A percentile compares a stretch with the other conserved stretches of the same genome.
Evolutionary conservation across 257 asterid species (phyloP).

Genomic region (Solanum chilense): DNA sequence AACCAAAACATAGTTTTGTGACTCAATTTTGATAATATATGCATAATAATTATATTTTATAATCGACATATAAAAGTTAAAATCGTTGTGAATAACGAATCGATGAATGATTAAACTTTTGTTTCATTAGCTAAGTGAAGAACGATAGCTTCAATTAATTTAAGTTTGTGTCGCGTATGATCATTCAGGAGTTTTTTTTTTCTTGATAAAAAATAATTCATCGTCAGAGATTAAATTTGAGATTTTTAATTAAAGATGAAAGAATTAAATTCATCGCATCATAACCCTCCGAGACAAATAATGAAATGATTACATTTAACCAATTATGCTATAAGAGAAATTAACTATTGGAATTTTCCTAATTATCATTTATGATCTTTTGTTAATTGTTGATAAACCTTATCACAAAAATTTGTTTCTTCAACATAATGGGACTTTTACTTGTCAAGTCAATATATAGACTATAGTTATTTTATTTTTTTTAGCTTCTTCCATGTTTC

Average conservation of each 20-base stretch:
- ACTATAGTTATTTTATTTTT: no score
- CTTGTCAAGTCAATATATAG: background rate
- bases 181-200: background rate
- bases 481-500: background rate
- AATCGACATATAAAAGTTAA: background rate
- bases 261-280: background rate
- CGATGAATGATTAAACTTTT: background rate
- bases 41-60: background rate
- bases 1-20: background rate
- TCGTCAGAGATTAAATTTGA: rapidly evolving
- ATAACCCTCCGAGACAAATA: background rate
- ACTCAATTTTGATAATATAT: background rate
- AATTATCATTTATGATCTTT: no score
- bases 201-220: background rate
- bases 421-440: background rate
- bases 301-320: background rate
- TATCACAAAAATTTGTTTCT: background rate
- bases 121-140: background rate
- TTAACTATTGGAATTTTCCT: background rate
- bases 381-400: background rate
- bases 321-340: background rate
- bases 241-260: background rate
- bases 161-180: background rate
- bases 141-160: background rate
- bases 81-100: background rate